Conservation (phyloP, 2,329 filamentous ascomycete species). For the Whalleya microplaca region DNA sequence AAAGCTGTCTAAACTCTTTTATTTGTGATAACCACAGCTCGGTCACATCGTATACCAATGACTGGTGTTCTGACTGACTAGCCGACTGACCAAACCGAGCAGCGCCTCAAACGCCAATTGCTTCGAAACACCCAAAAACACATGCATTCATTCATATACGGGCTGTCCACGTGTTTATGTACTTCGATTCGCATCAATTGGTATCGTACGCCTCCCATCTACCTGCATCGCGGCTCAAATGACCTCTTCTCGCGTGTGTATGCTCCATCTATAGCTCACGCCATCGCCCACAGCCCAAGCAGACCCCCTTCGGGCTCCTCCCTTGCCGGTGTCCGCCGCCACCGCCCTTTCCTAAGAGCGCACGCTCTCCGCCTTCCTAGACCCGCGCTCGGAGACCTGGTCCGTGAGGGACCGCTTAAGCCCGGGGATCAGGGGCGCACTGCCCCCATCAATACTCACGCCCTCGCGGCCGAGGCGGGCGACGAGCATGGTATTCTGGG, state of each 20-base stretch:
- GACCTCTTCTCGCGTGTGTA: neutral
- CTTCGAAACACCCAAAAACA: neutral
- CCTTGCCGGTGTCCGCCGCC: neutral
- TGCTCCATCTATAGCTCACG: neutral
- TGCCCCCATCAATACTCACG: constrained; percentile 13
- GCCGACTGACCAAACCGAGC: neutral
- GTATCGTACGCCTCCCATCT: too few species aligned
- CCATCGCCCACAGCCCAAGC: neutral
- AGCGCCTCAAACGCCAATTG: neutral
- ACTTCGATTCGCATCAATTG: too few species aligned
- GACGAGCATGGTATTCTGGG: constrained; percentile 62
- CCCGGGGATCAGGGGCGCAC: constrained; percentile 1
- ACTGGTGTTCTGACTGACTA: neutral
- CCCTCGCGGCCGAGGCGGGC: constrained; percentile 55
- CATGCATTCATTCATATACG: too few species aligned
- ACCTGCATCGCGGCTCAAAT: neutral
- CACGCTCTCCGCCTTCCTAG: neutral
- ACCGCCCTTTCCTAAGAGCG: constrained; percentile 1
- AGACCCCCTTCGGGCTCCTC: neutral
- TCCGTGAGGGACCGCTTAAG: constrained; percentile 18
- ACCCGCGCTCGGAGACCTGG: neutral
- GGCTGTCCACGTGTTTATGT: too few species aligned
- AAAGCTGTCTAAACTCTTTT: too few species aligned
- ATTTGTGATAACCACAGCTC: neutral
- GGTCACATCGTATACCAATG: neutral